Percentiles rank a stretch among this genome's conserved stretches.
phyloP scores from a whole-genome alignment of 106 monocot species.

The Ottelia alismoides region DNA sequence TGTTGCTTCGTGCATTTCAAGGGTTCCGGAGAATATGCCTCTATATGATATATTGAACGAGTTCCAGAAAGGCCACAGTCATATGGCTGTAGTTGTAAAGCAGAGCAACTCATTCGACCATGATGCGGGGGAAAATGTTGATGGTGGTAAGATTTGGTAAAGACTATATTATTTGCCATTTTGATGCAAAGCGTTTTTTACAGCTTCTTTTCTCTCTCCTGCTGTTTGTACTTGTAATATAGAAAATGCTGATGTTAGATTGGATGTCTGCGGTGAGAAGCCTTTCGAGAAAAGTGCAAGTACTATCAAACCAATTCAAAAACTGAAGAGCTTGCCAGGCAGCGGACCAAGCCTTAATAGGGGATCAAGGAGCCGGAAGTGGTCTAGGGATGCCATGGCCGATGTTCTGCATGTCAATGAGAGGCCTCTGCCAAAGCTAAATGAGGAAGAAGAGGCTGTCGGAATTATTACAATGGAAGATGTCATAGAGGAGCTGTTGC shows the following conservation, averaged over 20 bases:
- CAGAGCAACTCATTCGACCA: slow-evolving; percentile 5
- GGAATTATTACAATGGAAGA: slow-evolving; percentile 99
- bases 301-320: slow-evolving; percentile 10
- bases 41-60: slow-evolving; percentile 98
- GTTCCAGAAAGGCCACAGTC: slow-evolving; percentile 98
- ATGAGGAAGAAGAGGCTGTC: slow-evolving; percentile 69
- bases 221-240: not conserved
- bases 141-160: slow-evolving; percentile 36
- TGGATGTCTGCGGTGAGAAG: slow-evolving; percentile 44
- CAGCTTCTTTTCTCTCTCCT: too few relatives aligned
- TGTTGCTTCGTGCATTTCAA: slow-evolving; percentile 11
- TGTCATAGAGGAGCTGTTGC: slow-evolving; percentile 92
- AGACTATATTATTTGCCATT: too few relatives aligned
- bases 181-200: too few relatives aligned
- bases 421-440: slow-evolving; percentile 33
- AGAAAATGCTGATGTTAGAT: slow-evolving; percentile 11
- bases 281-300: slow-evolving; percentile 28
- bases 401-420: slow-evolving; percentile 65
- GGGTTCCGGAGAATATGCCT: slow-evolving; percentile 81
- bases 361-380: slow-evolving; percentile 37
- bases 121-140: not conserved
- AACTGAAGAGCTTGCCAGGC: slow-evolving; percentile 53
- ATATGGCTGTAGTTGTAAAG: slow-evolving; percentile 88
- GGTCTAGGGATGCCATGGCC: slow-evolving; percentile 27
- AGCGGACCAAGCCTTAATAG: slow-evolving; percentile 10